Conservation (phyloP, 2,329 filamentous ascomycete genomes). For the Botrytis porri region DNA sequence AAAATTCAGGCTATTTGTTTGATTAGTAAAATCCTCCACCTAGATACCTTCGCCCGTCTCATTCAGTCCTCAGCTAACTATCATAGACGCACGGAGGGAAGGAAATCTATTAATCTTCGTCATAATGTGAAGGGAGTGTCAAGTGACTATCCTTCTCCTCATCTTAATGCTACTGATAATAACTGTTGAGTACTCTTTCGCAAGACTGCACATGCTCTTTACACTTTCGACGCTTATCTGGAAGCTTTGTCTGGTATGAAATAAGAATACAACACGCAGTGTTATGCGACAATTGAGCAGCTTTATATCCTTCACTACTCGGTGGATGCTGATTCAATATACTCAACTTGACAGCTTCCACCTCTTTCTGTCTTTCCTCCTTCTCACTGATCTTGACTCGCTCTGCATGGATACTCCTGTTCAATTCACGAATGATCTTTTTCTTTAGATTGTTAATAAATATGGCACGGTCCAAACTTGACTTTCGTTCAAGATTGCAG, state of each 20-base stretch:
- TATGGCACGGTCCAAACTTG: background rate
- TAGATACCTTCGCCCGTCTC: background rate
- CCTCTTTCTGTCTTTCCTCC: accelerated
- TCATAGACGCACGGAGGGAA: background rate
- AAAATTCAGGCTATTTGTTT: background rate
- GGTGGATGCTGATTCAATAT: too few relatives aligned
- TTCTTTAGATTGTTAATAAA: background rate
- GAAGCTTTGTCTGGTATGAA: accelerated
- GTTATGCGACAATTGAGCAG: background rate
- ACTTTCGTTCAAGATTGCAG: background rate
- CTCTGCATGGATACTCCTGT: accelerated
- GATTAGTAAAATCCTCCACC: background rate
- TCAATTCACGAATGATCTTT: background rate
- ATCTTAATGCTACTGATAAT: background rate
- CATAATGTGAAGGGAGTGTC: background rate
- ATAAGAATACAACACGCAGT: background rate
- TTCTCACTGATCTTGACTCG: accelerated
- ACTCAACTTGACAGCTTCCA: accelerated
- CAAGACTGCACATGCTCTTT: background rate
- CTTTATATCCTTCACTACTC: accelerated
- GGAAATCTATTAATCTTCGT: background rate
- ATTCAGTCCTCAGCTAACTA: background rate
- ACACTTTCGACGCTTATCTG: accelerated
- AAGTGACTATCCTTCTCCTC: background rate
- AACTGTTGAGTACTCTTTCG: background rate